Percentiles rank a stretch among this genome's conserved stretches.
Conservation (phyloP, 345 rosid species). For the Citrus trifoliata region DNA sequence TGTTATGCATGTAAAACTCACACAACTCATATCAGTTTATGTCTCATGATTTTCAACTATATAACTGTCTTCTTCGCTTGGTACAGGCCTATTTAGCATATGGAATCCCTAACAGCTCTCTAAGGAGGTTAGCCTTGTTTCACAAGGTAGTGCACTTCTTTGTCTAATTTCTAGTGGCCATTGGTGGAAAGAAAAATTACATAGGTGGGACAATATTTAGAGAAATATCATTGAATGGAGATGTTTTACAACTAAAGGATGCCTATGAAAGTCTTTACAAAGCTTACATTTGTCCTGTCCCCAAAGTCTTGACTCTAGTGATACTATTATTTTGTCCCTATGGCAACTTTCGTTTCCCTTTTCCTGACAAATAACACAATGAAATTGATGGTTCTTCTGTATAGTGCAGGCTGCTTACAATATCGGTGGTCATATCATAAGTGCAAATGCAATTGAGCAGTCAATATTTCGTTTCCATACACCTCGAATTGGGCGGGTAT, state of each 20-base stretch:
- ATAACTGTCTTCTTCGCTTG: constrained; percentile 13
- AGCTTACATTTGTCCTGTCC: background rate
- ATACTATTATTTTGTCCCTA: background rate
- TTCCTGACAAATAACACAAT: background rate
- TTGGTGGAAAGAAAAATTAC: background rate
- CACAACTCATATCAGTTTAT: background rate
- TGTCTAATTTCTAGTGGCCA: constrained; percentile 6
- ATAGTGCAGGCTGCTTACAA: constrained; percentile 90
- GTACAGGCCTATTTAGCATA: constrained; percentile 80
- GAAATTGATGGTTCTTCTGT: constrained; percentile 34
- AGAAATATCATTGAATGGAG: background rate
- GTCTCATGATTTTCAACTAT: background rate
- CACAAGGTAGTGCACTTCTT: constrained; percentile 73
- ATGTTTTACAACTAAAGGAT: background rate
- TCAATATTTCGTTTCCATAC: constrained; percentile 70
- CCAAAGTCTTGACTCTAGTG: background rate
- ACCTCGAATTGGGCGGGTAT: constrained; percentile 76
- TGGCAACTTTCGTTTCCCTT: background rate
- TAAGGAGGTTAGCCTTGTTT: constrained; percentile 79
- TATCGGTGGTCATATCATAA: constrained; percentile 72
- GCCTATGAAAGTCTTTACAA: background rate
- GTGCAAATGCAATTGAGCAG: constrained; percentile 84
- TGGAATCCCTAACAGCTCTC: constrained; percentile 69
- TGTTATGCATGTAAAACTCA: constrained; percentile 76
- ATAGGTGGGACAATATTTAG: background rate